phyloP scores from a whole-genome alignment of 768 basidiomycete species.

The Saitozyma sp. region DNA sequence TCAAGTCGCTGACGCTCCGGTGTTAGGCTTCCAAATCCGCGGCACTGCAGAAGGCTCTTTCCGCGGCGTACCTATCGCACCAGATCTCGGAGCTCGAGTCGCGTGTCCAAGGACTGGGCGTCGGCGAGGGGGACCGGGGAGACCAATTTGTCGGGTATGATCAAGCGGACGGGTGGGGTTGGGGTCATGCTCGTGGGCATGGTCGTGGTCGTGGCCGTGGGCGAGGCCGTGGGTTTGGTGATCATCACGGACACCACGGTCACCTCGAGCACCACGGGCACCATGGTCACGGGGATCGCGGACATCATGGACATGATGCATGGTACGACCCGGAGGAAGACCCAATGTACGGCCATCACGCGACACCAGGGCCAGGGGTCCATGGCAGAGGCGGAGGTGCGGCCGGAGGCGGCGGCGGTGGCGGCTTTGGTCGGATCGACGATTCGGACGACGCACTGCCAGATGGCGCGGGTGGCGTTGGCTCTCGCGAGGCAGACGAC shows the following conservation, averaged over 20 bases:
- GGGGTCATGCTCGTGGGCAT: background rate
- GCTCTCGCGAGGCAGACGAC: slow-evolving; percentile 17
- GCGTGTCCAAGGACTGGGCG: slow-evolving; percentile 25
- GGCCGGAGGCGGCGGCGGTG: background rate
- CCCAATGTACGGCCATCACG: too few species aligned
- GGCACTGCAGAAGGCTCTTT: slow-evolving; percentile 42
- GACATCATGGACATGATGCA: too few species aligned
- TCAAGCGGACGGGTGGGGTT: background rate
- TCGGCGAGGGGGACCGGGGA: background rate
- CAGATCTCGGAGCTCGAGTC: slow-evolving; percentile 49
- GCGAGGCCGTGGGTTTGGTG: too few species aligned
- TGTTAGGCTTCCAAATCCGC: slow-evolving; percentile 40
- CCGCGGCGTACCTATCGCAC: slow-evolving; percentile 44
- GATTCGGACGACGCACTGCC: slow-evolving; percentile 3
- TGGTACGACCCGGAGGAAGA: too few species aligned
- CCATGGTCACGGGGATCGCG: too few species aligned
- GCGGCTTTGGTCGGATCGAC: slow-evolving; percentile 14
- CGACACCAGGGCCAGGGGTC: too few species aligned
- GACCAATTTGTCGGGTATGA: slow-evolving; percentile 1
- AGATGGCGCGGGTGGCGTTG: slow-evolving; percentile 15
- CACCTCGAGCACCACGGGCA: too few species aligned
- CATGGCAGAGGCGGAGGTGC: too few species aligned
- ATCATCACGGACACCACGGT: too few species aligned
- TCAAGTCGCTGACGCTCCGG: too few species aligned
- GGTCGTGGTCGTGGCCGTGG: background rate